Base-by-base conservation (phyloP, 73 alveolate species). In the Breviolum minutum region DNA sequence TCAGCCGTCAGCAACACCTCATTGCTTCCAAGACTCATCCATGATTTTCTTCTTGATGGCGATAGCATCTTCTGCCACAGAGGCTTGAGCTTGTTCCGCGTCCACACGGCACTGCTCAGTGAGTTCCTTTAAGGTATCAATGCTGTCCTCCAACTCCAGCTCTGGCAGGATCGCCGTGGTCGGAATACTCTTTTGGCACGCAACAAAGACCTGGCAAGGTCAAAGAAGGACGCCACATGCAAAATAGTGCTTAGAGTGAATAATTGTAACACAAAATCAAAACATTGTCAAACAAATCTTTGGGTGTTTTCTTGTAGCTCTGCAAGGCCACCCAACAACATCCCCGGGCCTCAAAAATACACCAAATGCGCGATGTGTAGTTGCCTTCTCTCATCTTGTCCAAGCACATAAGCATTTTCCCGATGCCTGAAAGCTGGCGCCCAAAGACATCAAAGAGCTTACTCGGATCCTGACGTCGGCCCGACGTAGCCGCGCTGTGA, bases 391-490 rank as follows among this genome's bases (percentile, higher is more conserved):
- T 62, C 95, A 86, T 32, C 81, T 63, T 22, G 66, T 86, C 95
- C 82, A 86, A 62, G 81, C 95, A 86, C 95, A 62, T 84, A 10
- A 84, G 93, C 93, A 84, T 84, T 24, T 61, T 84, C 63, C 93
- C 93, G 8, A 84, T 84, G 11, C 61, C 93, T 24, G 17, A 17
- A 12, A 84, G 76, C 60, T 27, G 74, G 26, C 24, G 20, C 29
- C 93, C 93, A 22, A 84, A 84, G 24, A 84, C 93, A 20, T 60
- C 26, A 24, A 84, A 84, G 16, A 84, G 76, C 0, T 84, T 27
- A 22, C 54, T 40, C 54, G 54, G 5, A 40, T 40, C 54, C 54
- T 40, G 54, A 40, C 54, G 54, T 40, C 54, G 54, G 54, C 54
- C 54, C 54, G 54, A n/a, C n/a, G 5, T 40, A 2, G 54, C 5